Conservation (phyloP, 805 yeast genomes). For the Candida hungchunana region DNA sequence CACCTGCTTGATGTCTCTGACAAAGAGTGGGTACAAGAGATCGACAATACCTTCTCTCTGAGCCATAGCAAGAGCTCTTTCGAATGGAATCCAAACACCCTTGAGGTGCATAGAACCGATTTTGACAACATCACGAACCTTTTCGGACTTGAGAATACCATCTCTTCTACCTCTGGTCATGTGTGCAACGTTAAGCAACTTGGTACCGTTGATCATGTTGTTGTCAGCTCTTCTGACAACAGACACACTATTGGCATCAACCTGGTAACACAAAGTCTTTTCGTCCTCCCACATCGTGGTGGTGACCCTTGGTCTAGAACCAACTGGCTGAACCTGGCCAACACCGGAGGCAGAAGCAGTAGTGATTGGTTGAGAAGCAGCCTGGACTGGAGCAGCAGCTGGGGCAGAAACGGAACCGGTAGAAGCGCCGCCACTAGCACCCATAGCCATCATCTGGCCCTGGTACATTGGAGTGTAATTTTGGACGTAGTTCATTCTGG, state of each 20-base stretch:
- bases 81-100: conserved; percentile 90
- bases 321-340: conserved; percentile 29
- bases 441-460: conserved; percentile 12
- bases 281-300: conserved; percentile 93
- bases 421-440: conserved; percentile 11
- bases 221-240: conserved; percentile 84
- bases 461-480: conserved; percentile 23
- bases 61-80: conserved; percentile 77
- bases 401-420: conserved; percentile 7
- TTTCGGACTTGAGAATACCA: conserved; percentile 75
- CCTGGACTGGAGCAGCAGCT: conserved; percentile 5
- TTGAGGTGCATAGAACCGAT: conserved; percentile 84
- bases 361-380: conserved; percentile 11
- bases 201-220: conserved; percentile 83
- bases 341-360: conserved; percentile 17
- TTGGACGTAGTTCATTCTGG: conserved; percentile 25
- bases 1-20: conserved; percentile 60
- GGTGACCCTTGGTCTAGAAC: conserved; percentile 55
- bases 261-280: conserved; percentile 79
- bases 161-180: conserved; percentile 87
- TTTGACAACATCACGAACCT: conserved; percentile 74
- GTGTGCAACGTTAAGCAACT: conserved; percentile 75
- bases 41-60: conserved; percentile 73
- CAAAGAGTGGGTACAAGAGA: conserved; percentile 62
- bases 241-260: conserved; percentile 74